Conservation (phyloP, 1,139 yeast species). For the Pichia sp. region DNA sequence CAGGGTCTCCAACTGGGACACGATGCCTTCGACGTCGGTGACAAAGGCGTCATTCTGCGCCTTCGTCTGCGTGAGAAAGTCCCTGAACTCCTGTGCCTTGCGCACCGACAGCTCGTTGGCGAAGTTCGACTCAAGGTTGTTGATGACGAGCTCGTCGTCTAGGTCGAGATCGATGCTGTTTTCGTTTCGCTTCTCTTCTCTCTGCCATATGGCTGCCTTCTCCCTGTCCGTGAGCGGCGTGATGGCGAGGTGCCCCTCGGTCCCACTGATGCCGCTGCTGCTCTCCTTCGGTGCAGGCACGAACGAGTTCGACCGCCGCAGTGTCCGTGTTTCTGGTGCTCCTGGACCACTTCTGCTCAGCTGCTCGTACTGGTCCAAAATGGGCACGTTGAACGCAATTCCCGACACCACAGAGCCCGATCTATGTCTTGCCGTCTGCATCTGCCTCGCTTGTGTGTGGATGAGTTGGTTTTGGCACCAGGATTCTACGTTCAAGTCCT, state of each 20-base stretch:
- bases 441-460: not conserved
- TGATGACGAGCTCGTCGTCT: constrained; percentile 35
- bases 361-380: constrained; percentile 16
- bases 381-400: constrained; percentile 34
- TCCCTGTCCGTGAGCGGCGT: constrained; percentile 28
- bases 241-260: not conserved
- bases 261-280: no score
- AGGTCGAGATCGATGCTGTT: constrained; percentile 38
- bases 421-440: constrained; percentile 29
- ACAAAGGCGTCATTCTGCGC: constrained; percentile 36
- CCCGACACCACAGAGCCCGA: constrained; percentile 48
- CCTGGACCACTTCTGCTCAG: not conserved
- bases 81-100: constrained; percentile 39
- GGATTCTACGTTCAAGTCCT: no score
- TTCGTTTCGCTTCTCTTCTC: constrained; percentile 36
- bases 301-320: not conserved
- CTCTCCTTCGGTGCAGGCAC: not conserved
- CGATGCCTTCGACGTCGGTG: constrained; percentile 40
- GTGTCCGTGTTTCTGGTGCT: not conserved
- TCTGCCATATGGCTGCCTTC: constrained; percentile 34
- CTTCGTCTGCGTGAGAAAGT: constrained; percentile 35
- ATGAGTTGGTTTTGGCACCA: no score
- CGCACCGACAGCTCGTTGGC: constrained; percentile 12
- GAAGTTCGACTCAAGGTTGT: constrained; percentile 32
- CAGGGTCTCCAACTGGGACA: constrained; percentile 41